Conservation (phyloP, 768 basidiomycete species). For the Hericium erinaceus region DNA sequence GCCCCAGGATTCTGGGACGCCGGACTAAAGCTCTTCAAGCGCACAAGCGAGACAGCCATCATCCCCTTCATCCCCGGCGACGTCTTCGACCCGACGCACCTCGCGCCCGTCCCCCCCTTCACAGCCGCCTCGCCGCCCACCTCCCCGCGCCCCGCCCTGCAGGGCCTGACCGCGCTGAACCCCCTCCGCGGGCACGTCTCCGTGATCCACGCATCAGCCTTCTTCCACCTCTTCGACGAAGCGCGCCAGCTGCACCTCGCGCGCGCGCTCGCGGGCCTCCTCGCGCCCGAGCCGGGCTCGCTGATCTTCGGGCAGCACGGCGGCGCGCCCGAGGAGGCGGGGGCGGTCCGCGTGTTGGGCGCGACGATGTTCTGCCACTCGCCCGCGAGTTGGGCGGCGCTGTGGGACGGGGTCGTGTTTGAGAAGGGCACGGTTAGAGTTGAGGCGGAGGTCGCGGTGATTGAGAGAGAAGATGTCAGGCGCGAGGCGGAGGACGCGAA, state of each 20-base stretch:
- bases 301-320: constrained; percentile 36
- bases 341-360: not conserved
- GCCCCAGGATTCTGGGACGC: not conserved
- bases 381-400: constrained; percentile 25
- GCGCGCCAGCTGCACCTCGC: constrained; percentile 33
- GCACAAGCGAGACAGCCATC: constrained; percentile 12
- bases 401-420: constrained; percentile 25
- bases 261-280: constrained; percentile 29
- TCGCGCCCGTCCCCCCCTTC: constrained; percentile 23
- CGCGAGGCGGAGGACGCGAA: not conserved
- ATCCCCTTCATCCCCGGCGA: constrained; percentile 49
- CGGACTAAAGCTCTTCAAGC: not conserved
- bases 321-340: constrained; percentile 25
- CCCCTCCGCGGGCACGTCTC: constrained; percentile 37
- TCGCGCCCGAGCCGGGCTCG: constrained; percentile 34
- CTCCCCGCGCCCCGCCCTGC: constrained; percentile 17
- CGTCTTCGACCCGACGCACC: constrained; percentile 35
- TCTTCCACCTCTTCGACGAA: constrained; percentile 43
- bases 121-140: constrained; percentile 16
- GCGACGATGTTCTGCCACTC: constrained; percentile 21
- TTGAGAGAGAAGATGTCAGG: not conserved
- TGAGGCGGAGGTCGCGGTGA: not conserved
- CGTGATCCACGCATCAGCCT: constrained; percentile 37
- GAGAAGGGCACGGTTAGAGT: constrained; percentile 3
- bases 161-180: constrained; percentile 30